A percentile compares a stretch with the other conserved stretches of the same genome.
Conservation (phyloP, 352 stramenopile species). For the Phytophthora kernoviae region DNA sequence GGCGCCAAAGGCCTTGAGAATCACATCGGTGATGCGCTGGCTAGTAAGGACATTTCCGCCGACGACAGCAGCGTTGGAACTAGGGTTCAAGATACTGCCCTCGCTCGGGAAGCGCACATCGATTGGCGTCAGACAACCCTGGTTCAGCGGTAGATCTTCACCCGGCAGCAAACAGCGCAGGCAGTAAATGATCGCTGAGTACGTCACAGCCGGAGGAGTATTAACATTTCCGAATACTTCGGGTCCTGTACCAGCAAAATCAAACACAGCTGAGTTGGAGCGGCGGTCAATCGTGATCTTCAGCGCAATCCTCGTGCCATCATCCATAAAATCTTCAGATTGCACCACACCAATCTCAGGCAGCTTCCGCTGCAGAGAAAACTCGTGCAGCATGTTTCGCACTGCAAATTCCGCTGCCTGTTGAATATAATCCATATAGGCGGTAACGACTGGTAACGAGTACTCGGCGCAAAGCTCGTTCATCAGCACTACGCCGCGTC, state of each 20-base stretch:
- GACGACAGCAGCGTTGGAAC: slow-evolving; percentile 94
- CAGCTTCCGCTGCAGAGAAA: slow-evolving; percentile 83
- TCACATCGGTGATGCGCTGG: slow-evolving; percentile 98
- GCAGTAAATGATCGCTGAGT: slow-evolving; percentile 99
- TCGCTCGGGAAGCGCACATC: slow-evolving; percentile 94
- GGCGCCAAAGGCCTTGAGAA: slow-evolving; percentile 96
- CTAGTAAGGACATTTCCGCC: slow-evolving; percentile 98
- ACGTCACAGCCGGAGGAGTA: slow-evolving; percentile 97
- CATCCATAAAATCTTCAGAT: slow-evolving; percentile 98
- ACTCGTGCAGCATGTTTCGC: slow-evolving; percentile 95
- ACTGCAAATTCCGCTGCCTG: slow-evolving; percentile 94
- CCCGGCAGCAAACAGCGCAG: slow-evolving; percentile 94
- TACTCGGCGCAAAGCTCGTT: slow-evolving; percentile 96
- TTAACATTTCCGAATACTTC: slow-evolving; percentile 99
- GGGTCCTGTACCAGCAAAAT: slow-evolving; percentile 97
- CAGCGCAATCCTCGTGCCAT: slow-evolving; percentile 97
- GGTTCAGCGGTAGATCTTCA: slow-evolving; percentile 97
- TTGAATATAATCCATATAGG: slow-evolving; percentile 99
- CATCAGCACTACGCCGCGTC: slow-evolving; percentile 95
- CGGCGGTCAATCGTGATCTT: slow-evolving; percentile 95
- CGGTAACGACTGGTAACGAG: slow-evolving; percentile 93
- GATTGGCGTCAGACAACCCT: slow-evolving; percentile 96
- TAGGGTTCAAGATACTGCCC: slow-evolving; percentile 96
- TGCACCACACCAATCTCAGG: slow-evolving; percentile 86
- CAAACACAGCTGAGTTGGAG: slow-evolving; percentile 93